phyloP scores from a whole-genome alignment of 2,329 filamentous ascomycete genomes.

The Aspergillus sp. region DNA sequence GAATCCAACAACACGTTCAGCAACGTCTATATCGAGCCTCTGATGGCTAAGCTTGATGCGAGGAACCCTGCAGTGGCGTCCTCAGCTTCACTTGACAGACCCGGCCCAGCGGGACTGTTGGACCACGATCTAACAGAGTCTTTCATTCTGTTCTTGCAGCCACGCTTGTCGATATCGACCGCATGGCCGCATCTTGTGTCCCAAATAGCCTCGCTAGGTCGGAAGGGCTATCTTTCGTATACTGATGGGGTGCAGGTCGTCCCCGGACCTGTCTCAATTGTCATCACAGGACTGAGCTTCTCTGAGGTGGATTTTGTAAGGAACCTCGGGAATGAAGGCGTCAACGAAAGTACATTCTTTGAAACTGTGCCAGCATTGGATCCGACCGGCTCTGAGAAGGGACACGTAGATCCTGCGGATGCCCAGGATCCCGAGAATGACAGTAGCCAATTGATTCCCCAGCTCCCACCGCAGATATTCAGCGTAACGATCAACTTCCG shows the following conservation, averaged over 20 bases:
- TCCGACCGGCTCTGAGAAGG: background rate
- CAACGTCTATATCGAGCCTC: conserved; percentile 21
- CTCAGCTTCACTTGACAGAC: background rate
- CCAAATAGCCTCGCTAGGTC: conserved; percentile 19
- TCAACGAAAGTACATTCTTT: conserved; percentile 8
- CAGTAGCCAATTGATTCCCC: no score
- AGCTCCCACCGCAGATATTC: background rate
- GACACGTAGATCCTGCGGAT: background rate
- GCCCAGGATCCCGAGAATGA: background rate
- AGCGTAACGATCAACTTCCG: conserved; percentile 16
- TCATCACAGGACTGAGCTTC: conserved; percentile 17
- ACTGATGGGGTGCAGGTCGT: conserved; percentile 20
- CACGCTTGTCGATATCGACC: conserved; percentile 16
- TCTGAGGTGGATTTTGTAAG: background rate
- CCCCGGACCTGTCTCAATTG: conserved; percentile 23
- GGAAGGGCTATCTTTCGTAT: conserved; percentile 24
- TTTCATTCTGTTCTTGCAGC: conserved; percentile 27
- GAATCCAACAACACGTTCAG: conserved; percentile 15
- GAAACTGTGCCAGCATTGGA: conserved; percentile 4
- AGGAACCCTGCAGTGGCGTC: conserved; percentile 4
- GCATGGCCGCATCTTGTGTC: conserved; percentile 20
- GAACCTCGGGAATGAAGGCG: background rate
- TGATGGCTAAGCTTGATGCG: conserved; percentile 18
- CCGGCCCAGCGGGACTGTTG: conserved; percentile 7
- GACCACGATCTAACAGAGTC: conserved; percentile 10